phyloP scores from a whole-genome alignment of 345 rosid species.

The Balakata baccata region DNA sequence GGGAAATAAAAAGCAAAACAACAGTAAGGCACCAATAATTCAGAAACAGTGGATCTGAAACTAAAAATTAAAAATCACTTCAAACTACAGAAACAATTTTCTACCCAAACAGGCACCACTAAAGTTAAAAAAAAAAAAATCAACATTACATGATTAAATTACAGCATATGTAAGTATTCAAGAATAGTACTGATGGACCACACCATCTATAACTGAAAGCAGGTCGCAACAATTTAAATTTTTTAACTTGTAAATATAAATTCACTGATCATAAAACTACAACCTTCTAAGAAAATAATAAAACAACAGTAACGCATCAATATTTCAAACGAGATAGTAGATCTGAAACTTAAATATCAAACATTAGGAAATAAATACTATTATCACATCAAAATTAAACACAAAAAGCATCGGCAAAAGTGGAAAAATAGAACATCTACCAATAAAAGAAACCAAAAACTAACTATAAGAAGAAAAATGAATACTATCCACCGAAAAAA shows the following conservation, averaged over 20 bases:
- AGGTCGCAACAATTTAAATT: not conserved
- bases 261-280: not conserved
- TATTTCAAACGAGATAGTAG: slow-evolving; percentile 4
- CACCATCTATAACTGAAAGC: not conserved
- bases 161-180: not conserved
- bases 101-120: not conserved
- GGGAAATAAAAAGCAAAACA: not conserved
- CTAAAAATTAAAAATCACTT: not conserved
- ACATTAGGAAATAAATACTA: not conserved
- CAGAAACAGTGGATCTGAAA: too few relatives aligned
- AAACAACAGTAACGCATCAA: not conserved
- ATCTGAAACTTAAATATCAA: slow-evolving; percentile 22
- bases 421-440: not conserved
- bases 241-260: not conserved
- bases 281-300: not conserved
- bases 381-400: slow-evolving; percentile 5
- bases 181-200: not conserved
- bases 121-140: not conserved
- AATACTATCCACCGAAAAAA: not conserved
- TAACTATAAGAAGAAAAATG: too few relatives aligned
- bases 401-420: not conserved
- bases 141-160: not conserved
- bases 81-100: not conserved
- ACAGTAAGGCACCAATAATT: not conserved
- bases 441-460: not conserved